Conservation (phyloP, 2,329 filamentous ascomycete species). For the Mycocentrospora acerina region DNA sequence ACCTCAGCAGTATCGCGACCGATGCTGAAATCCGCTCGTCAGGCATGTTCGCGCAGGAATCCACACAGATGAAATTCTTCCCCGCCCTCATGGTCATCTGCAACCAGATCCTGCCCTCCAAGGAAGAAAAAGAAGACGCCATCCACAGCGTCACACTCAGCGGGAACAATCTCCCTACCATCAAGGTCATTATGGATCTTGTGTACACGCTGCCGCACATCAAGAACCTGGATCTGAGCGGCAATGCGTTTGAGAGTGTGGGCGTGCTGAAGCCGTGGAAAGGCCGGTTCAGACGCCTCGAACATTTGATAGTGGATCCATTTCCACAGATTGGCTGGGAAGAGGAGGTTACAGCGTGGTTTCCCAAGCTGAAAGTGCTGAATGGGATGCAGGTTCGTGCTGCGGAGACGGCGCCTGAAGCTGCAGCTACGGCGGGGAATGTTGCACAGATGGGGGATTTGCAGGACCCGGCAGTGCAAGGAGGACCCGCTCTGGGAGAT, state of each 20-base stretch:
- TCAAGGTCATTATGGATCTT: constrained; percentile 71
- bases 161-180: constrained; percentile 74
- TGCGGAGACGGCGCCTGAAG: constrained; percentile 46
- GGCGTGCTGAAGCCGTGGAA: constrained; percentile 74
- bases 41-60: constrained; percentile 72
- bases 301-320: constrained; percentile 71
- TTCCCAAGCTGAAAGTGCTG: constrained; percentile 74
- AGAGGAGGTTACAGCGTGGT: constrained; percentile 75
- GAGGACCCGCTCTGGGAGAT: background rate
- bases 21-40: constrained; percentile 72
- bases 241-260: constrained; percentile 73
- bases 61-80: constrained; percentile 83
- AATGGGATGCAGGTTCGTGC: constrained; percentile 74
- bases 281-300: constrained; percentile 73
- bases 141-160: constrained; percentile 81
- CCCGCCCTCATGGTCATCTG: constrained; percentile 87
- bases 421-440: constrained; percentile 14
- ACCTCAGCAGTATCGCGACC: constrained; percentile 74
- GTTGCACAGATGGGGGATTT: background rate
- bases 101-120: constrained; percentile 71
- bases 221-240: constrained; percentile 84
- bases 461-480: constrained; percentile 7
- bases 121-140: constrained; percentile 71
- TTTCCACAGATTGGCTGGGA: constrained; percentile 56
- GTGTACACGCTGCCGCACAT: constrained; percentile 80